Conservation (phyloP, 352 stramenopile genomes). For the Phytophthora sp. region DNA sequence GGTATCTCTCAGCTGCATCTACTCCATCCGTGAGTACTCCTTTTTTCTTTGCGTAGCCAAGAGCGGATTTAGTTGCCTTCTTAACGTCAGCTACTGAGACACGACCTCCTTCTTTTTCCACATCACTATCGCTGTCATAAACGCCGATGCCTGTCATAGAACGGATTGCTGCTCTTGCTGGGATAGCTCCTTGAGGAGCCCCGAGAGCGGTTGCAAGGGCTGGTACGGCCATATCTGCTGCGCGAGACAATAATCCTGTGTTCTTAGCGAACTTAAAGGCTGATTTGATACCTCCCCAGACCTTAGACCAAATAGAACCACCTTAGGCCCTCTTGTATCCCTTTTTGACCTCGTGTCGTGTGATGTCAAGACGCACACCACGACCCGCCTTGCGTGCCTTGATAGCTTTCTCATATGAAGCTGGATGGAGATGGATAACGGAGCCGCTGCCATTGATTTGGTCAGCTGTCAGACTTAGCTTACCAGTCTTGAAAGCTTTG, state of each 20-base stretch:
- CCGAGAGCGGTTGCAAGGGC: neutral
- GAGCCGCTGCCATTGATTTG: slow-evolving; percentile 5
- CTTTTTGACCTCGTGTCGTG: slow-evolving; percentile 2
- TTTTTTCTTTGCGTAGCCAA: slow-evolving; percentile 17
- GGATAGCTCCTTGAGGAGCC: slow-evolving; percentile 1
- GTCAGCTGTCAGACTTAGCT: neutral
- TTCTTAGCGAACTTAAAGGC: slow-evolving; percentile 21
- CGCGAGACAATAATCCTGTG: neutral
- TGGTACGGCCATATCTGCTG: neutral
- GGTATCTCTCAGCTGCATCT: slow-evolving; percentile 6
- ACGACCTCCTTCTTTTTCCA: neutral
- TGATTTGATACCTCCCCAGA: slow-evolving; percentile 20
- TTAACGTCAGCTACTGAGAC: slow-evolving; percentile 9
- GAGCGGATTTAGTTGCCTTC: slow-evolving; percentile 3
- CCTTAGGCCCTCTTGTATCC: slow-evolving; percentile 10
- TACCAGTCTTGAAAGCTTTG: slow-evolving; percentile 2
- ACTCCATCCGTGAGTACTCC: slow-evolving; percentile 3
- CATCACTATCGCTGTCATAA: slow-evolving; percentile 13
- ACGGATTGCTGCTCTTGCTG: slow-evolving; percentile 7
- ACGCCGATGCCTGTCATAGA: slow-evolving; percentile 14
- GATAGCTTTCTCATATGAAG: slow-evolving; percentile 10
- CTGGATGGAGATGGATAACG: slow-evolving; percentile 8
- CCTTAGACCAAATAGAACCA: slow-evolving; percentile 18
- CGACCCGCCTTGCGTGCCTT: slow-evolving; percentile 1
- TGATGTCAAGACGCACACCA: slow-evolving; percentile 4